These are phyloP conservation scores for Sodiomyces alkalinus DNA, from an alignment of 2,329 filamentous ascomycete genomes.

Conservation along the genomic window DNA sequence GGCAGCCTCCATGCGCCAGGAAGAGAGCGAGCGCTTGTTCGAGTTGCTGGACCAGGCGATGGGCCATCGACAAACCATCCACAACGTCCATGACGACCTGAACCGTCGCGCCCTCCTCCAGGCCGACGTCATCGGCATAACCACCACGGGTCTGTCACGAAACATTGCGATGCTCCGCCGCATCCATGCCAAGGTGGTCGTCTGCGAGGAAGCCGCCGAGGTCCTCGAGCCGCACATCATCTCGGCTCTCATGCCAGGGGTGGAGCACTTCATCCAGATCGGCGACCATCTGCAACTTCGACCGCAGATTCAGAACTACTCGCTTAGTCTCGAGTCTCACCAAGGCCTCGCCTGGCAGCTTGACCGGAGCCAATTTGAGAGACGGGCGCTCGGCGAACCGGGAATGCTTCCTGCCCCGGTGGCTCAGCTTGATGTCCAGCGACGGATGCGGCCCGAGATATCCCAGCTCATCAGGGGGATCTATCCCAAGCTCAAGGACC, in stretches of 20 bases:
- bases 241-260: conserved; percentile 39
- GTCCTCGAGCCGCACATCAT: conserved; percentile 50
- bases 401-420: conserved; percentile 13
- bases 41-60: background rate
- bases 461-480: conserved; percentile 39
- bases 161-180: conserved; percentile 32
- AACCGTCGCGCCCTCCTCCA: conserved; percentile 20
- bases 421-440: conserved; percentile 36
- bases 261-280: conserved; percentile 48
- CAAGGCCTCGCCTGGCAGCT: conserved; percentile 35
- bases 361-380: conserved; percentile 46
- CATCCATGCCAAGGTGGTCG: conserved; percentile 36
- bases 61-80: conserved; percentile 5
- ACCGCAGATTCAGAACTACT: conserved; percentile 39
- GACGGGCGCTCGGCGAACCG: conserved; percentile 18
- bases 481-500: conserved; percentile 42
- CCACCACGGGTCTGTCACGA: conserved; percentile 41
- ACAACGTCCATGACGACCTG: conserved; percentile 14
- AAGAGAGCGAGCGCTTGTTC: too few relatives aligned
- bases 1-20: too few relatives aligned
- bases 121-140: conserved; percentile 39
- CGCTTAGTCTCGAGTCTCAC: conserved; percentile 34
- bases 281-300: conserved; percentile 49
- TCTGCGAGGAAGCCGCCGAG: conserved; percentile 57
- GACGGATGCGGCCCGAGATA: conserved; percentile 51